phyloP scores from a whole-genome alignment of 169 alveolate genomes.

The Cryptosporidium sp. region DNA sequence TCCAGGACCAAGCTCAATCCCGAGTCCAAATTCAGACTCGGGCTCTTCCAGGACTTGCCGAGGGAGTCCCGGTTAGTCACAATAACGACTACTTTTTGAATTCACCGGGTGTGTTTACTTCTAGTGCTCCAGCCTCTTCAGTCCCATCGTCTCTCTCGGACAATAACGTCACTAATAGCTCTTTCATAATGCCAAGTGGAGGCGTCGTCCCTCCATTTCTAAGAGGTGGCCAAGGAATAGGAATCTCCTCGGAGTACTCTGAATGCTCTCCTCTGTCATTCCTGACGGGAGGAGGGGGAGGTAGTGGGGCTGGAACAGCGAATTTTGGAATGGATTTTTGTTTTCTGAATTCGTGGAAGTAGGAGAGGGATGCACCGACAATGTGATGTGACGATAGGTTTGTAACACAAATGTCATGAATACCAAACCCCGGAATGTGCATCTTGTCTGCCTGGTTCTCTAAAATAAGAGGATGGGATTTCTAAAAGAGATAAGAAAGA shows the following conservation, averaged over 20 bases:
- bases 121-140: neutral
- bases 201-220: conserved; percentile 41
- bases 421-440: neutral
- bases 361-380: neutral
- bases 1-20: neutral
- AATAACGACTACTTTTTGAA: neutral
- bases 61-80: neutral
- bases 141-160: neutral
- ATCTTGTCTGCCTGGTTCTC: conserved; percentile 7
- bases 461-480: conserved; percentile 6
- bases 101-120: neutral
- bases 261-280: conserved; percentile 22
- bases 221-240: conserved; percentile 2
- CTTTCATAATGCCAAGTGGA: neutral
- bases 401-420: neutral
- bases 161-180: neutral
- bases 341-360: conserved; percentile 27
- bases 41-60: neutral
- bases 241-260: neutral
- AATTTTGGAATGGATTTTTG: conserved; percentile 32
- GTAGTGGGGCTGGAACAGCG: neutral
- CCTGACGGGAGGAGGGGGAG: neutral
- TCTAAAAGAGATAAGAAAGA: neutral
- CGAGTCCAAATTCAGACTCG: neutral
- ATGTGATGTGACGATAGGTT: neutral